Evolutionary conservation across 2,329 filamentous ascomycete genomes (phyloP).

Genomic region (Pseudopithomyces maydicus): DNA sequence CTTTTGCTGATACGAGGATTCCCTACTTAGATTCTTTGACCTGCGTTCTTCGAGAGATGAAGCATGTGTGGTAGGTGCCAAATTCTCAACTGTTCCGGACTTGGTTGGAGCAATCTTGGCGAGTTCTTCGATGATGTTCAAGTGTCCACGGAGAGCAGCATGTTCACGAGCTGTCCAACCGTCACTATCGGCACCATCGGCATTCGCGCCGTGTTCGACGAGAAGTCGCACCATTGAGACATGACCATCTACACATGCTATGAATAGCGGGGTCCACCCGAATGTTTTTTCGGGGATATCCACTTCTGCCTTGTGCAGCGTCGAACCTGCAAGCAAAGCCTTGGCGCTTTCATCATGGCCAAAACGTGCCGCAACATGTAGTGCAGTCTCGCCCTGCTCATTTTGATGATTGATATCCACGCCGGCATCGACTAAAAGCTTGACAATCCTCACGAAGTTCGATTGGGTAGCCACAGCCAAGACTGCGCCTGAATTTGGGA

Average conservation of each 20-base stretch:
- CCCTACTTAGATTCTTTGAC: conserved; percentile 45
- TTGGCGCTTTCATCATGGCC: conserved; percentile 81
- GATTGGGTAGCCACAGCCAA: conserved; percentile 86
- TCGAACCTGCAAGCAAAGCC: conserved; percentile 73
- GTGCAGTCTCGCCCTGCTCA: conserved; percentile 83
- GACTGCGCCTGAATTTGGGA: conserved; percentile 85
- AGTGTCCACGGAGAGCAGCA: conserved; percentile 85
- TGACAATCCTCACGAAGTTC: conserved; percentile 83
- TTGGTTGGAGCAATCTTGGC: conserved; percentile 58
- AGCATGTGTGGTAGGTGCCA: conserved; percentile 53
- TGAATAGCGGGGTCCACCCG: conserved; percentile 93
- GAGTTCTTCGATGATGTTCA: conserved; percentile 76
- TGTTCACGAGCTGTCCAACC: conserved; percentile 96
- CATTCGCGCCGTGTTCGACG: conserved; percentile 76
- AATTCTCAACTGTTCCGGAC: conserved; percentile 30
- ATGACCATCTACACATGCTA: conserved; percentile 88
- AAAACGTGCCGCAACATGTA: conserved; percentile 90
- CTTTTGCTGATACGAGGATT: conserved; percentile 48
- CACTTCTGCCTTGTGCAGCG: conserved; percentile 73
- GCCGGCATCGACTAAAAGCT: conserved; percentile 84
- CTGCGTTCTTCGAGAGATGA: conserved; percentile 62
- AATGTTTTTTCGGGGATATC: conserved; percentile 83
- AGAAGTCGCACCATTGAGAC: conserved; percentile 75
- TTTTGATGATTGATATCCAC: conserved; percentile 95
- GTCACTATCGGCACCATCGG: conserved; percentile 77